Conservation (phyloP, 2,329 filamentous ascomycete genomes). For the Aureobasidium melanogenum region DNA sequence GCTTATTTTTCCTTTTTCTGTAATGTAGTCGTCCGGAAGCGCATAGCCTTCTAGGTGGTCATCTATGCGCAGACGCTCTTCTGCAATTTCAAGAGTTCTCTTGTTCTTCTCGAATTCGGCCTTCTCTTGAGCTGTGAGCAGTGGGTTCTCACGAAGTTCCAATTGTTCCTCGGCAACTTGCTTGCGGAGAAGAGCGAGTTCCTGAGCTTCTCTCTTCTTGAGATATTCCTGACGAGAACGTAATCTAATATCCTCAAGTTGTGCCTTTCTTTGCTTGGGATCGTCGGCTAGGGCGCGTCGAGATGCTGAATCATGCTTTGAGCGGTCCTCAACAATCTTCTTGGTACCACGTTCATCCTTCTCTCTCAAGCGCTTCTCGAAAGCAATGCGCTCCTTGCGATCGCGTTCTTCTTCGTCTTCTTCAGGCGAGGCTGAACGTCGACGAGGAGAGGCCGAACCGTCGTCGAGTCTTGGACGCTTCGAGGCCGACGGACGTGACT, state of each 20-base stretch:
- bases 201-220: slow-evolving; percentile 82
- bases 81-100: slow-evolving; percentile 48
- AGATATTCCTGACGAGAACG: slow-evolving; percentile 87
- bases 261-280: slow-evolving; percentile 56
- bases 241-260: slow-evolving; percentile 72
- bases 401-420: slow-evolving; percentile 47
- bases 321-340: slow-evolving; percentile 51
- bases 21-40: slow-evolving; percentile 92
- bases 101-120: slow-evolving; percentile 83
- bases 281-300: slow-evolving; percentile 58
- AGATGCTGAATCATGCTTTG: slow-evolving; percentile 45
- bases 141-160: slow-evolving; percentile 65
- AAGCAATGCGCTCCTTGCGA: slow-evolving; percentile 67
- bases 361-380: slow-evolving; percentile 64
- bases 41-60: slow-evolving; percentile 87
- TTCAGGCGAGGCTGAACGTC: slow-evolving; percentile 19
- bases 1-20: slow-evolving; percentile 83
- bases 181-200: slow-evolving; percentile 74
- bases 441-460: slow-evolving; percentile 30
- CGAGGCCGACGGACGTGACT: slow-evolving; percentile 59
- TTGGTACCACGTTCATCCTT: slow-evolving; percentile 64
- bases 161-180: slow-evolving; percentile 82
- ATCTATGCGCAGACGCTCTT: slow-evolving; percentile 79
- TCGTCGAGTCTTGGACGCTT: slow-evolving; percentile 63
- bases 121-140: slow-evolving; percentile 68